Percentiles rank a stretch among this genome's conserved stretches.
Evolutionary conservation across 257 asterid genomes (phyloP).

Genomic region (Scutellaria minor): DNA sequence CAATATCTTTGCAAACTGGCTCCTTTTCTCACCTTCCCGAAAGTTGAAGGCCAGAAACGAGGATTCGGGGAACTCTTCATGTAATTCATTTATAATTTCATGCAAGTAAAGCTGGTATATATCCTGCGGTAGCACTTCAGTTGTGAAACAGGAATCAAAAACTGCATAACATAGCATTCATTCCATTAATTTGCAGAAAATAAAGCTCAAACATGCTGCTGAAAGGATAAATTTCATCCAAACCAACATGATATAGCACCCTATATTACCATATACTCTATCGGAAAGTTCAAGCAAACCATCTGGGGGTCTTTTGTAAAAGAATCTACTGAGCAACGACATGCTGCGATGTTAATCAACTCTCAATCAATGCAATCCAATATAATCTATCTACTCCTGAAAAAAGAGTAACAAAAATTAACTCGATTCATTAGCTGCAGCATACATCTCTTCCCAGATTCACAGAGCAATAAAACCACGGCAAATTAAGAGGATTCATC

Average conservation of each 20-base stretch:
- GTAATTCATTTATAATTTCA: conserved; percentile 82
- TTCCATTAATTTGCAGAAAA: conserved; percentile 32
- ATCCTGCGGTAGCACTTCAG: conserved; percentile 91
- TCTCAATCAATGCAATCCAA: conserved; percentile 35
- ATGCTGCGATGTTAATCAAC: conserved; percentile 50
- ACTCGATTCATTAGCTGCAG: conserved; percentile 24
- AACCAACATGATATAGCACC: conserved; percentile 1
- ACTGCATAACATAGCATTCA: conserved; percentile 60
- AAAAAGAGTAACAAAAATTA: conserved; percentile 34
- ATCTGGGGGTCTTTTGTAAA: conserved; percentile 95
- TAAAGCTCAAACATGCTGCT: conserved; percentile 1
- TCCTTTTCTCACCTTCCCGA: conserved; percentile 92
- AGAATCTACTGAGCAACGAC: conserved; percentile 93
- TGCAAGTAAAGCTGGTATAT: conserved; percentile 92
- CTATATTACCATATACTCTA: conserved; percentile 79
- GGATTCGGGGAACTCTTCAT: conserved; percentile 87
- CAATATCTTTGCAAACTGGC: conserved; percentile 86
- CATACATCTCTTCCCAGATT: conserved; percentile 21
- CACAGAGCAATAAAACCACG: conserved; percentile 18
- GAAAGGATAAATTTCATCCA: not conserved
- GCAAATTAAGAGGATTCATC: not conserved
- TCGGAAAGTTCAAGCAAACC: conserved; percentile 92
- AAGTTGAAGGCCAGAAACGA: conserved; percentile 93
- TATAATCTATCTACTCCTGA: conserved; percentile 37
- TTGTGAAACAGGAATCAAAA: conserved; percentile 96